Base-by-base conservation (phyloP, 305 asterid species). In the Ilex paraguariensis region DNA sequence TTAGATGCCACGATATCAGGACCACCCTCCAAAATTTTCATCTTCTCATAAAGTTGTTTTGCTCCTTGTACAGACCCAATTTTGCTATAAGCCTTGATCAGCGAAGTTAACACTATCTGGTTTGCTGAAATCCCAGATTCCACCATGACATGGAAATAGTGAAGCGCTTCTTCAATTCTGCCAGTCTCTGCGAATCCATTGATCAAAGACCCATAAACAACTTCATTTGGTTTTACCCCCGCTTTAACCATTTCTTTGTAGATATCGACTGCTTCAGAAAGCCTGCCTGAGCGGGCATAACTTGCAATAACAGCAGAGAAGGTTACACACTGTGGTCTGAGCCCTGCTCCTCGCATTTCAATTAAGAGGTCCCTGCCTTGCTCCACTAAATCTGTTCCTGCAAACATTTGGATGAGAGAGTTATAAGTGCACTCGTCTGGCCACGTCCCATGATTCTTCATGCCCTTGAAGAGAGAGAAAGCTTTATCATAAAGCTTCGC, bases 391-490 rank as follows among this genome's bases (percentile, higher is more conserved):
- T 80, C 87, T 55, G 82, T 81, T 48, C 86, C 88, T 5, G 88
- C 81, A 44, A 79, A 75, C 97, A 92, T 92, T 72, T 92, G 98
- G 62, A 87, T 84, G 44, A 89, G 78, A 63, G 97, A 82, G 74
- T 92, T 89, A 64, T 81, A 92, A 7, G 98, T 92, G 80, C 95
- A 87, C 64, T 80, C 86, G 54, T 92, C 97, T 13, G 98, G 98
- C 98, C 96, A 92, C 13, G 83, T 76, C 58, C 98, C 98, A 59
- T 87, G 95, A 74, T 76, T 85, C 73, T 89, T 87, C 98, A 92
- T 92, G 56, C 91, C 82, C 65, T 71, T 79, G 76, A 92, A 92
- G 61, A 92, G 93, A 4, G 79, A 76, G 44, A 78, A 61, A 59
- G 97, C 97, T 78, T 85, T 82, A 62, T 85, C 96, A 52, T 83